Conservation (phyloP, 2,329 filamentous ascomycete genomes). For the Cladosporium oxysporum region DNA sequence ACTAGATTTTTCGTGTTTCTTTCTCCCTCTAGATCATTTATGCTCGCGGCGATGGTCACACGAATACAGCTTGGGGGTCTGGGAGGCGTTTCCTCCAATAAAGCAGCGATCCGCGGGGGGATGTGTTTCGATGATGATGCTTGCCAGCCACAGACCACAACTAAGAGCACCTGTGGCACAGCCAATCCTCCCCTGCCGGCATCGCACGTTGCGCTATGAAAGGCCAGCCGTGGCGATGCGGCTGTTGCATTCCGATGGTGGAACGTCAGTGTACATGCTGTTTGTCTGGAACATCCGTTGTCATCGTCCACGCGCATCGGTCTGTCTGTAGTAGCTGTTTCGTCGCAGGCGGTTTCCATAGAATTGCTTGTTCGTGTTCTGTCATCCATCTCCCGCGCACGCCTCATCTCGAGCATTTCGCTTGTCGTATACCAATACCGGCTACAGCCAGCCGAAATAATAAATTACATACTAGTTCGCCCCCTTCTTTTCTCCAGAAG, state of each 20-base stretch:
- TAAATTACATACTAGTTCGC: not conserved
- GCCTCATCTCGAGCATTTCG: not conserved
- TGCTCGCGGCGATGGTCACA: not conserved
- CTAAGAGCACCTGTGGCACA: not conserved
- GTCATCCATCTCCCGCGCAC: not conserved
- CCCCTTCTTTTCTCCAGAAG: not conserved
- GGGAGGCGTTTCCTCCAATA: not conserved
- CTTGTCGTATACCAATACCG: slow-evolving; percentile 15
- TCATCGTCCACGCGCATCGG: not conserved
- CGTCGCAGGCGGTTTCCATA: not conserved
- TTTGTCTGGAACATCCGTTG: slow-evolving; percentile 1
- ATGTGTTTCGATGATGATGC: slow-evolving; percentile 2
- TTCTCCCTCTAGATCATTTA: not conserved
- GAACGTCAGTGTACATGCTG: not conserved
- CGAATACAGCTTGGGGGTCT: not conserved
- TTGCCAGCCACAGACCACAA: slow-evolving; percentile 11
- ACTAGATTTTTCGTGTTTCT: not conserved
- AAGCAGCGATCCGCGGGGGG: slow-evolving; percentile 12
- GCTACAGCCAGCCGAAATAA: not conserved
- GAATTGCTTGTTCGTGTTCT: not conserved
- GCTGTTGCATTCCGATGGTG: slow-evolving; percentile 10
- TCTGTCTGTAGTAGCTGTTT: not conserved
- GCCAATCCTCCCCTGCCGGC: slow-evolving; percentile 18
- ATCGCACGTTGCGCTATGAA: slow-evolving; percentile 13
- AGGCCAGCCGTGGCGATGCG: not conserved